Evolutionary conservation across 106 monocot genomes (phyloP), one percentile per base, ranked within the genome.

Genomic region (Phalaenopsis equestris): DNA sequence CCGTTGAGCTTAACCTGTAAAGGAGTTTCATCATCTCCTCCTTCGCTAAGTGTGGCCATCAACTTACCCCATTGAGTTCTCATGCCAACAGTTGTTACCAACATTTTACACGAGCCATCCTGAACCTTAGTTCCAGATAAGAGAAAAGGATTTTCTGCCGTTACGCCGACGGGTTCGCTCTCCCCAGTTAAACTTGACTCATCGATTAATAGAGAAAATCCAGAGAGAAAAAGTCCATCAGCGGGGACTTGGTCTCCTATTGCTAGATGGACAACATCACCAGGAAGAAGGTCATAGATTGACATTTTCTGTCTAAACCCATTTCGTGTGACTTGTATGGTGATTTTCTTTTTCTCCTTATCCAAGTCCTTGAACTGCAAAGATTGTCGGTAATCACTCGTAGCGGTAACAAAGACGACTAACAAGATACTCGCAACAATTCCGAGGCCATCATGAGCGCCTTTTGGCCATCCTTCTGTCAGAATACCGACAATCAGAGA

Each of bases 381-480:
- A 37, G 87, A 87, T 56, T 87, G 83, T 23, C 78, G 56, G 48
- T 84, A 87, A 78, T 87, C 83, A 55, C 87, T 87, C 12, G 82
- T 87, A 30, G 83, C 83, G 12, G 83, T 87, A 30, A 87, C 87
- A 87, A 81, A 78, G 16, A 87, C 87, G 45, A 87, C 87, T 21
- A 87, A 45, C 8, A 87, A 78, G 23, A 87, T 87, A 41, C 87
- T 87, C 43, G 87, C 80, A 75, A 84, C 72, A 58, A 87, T 87
- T 41, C 87, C 87, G 75, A 87, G 73, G 57, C 87, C 87, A 81
- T 87, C 87, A 75, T 87, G 87, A 1, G 83, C 87, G 41, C 87
- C 87, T 84, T 84, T 83, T 21, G 87, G 87, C 87, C 87, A 87
- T 55, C 87, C 87, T 87, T 87, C 87, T 11, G 75, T 87, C 17